These are phyloP conservation scores for Limnomonas spitsbergensis DNA, from an alignment of 139 green algal species.

Conservation along the genomic window DNA sequence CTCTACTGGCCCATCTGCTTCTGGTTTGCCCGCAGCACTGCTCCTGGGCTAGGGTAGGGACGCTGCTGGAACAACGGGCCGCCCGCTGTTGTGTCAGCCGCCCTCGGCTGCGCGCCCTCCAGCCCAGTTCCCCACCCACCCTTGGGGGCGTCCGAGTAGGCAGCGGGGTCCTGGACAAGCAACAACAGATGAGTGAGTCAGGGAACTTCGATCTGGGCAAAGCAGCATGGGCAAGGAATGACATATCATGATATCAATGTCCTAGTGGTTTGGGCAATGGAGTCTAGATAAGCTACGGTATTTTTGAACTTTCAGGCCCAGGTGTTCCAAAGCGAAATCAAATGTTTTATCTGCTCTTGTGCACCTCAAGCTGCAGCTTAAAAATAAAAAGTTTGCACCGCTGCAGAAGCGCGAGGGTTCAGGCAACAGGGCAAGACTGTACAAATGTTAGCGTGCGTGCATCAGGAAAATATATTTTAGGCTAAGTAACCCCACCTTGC, in stretches of 20 bases:
- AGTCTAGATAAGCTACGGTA: background rate
- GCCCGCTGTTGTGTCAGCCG: constrained; percentile 71
- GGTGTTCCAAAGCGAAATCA: no score
- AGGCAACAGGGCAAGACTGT: no score
- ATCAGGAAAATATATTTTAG: no score
- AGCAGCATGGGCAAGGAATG: background rate
- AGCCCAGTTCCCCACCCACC: constrained; percentile 49
- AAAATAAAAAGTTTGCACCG: no score
- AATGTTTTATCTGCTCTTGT: no score
- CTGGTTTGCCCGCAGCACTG: constrained; percentile 64
- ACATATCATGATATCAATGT: no score
- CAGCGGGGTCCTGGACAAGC: constrained; percentile 19
- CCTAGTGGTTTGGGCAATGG: background rate
- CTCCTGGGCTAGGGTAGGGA: constrained; percentile 69
- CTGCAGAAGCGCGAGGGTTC: no score
- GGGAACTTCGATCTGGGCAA: background rate
- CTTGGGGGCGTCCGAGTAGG: constrained; percentile 69
- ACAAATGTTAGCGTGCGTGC: no score
- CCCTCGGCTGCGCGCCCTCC: constrained; percentile 39
- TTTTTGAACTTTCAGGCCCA: no score
- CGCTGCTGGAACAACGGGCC: constrained; percentile 77
- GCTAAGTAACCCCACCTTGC: no score
- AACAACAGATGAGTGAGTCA: background rate
- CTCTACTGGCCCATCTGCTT: no score
- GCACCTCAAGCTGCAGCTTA: no score